Evolutionary conservation across 345 rosid genomes (phyloP), one percentile per base, ranked within the genome.

Genomic region (Syzygium jambos): DNA sequence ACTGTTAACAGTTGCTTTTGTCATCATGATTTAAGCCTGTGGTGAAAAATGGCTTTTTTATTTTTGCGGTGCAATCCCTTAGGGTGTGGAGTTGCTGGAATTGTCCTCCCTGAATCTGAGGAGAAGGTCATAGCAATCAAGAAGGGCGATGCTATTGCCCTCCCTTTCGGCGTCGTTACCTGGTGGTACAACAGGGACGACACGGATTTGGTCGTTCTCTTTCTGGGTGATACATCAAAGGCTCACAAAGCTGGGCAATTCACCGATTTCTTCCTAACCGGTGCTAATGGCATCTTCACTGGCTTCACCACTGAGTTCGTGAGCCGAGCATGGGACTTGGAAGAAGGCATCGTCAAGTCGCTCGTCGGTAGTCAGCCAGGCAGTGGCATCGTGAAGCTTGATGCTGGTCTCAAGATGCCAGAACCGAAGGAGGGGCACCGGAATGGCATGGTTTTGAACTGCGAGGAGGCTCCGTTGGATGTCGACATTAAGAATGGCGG

Each of bases 131-230:
- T 98, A 34, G 93, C 93, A 17, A 94, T 98, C 83, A 95, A 92
- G 93, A 93, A 93, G 91, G 99, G 99, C 3, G 99, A 98, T 68
- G 94, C 98, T 9, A 94, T 96, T 87, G 99, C 99, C 61, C 90
- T 96, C 82, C 98, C 99, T 5, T 98, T 98, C 25, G 99, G 99
- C 53, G 97, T 94, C 6, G 95, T 95, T 12, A 94, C 98, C 73
- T 98, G 99, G 99, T 97, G 97, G 96, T 95, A 93, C 85, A 97
- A 94, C 92, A 94, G 93, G 25, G 97, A 93, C 21, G 99, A 95
- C 92, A 93, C 95, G 34, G 96, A 93, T 63, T 90, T 97, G 22
- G 94, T 94, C 22, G 92, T 95, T 51, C 97, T 97, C 52, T 95
- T 97, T 88, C 90, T 96, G 85, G 99, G 99, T 0, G 97, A 96